Conservation (phyloP, 306 rosid genomes). For the Canavalia ensiformis region DNA sequence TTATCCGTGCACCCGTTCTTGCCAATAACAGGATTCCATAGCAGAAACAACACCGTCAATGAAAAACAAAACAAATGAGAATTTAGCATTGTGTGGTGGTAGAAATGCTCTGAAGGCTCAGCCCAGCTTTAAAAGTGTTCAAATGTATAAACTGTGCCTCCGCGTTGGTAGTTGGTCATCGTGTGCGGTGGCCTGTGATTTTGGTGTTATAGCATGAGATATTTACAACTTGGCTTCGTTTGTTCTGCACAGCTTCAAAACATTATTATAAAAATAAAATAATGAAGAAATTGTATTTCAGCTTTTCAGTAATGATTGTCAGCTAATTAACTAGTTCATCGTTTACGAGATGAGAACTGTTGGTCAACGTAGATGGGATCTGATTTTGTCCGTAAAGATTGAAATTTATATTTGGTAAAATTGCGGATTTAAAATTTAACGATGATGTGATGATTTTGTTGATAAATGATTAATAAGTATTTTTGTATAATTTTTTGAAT, state of each 20-base stretch:
- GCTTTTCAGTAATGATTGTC: not conserved
- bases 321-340: not conserved
- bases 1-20: slow-evolving; percentile 35
- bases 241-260: no score
- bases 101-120: not conserved
- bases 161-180: not conserved
- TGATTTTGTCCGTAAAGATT: no score
- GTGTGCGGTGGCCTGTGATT: not conserved
- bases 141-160: not conserved
- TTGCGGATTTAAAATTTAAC: no score
- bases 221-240: no score
- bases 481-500: no score
- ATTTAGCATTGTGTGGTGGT: not conserved
- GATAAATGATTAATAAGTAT: no score
- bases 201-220: not conserved
- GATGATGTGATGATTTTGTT: no score
- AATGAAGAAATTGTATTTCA: no score
- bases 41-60: not conserved
- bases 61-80: not conserved
- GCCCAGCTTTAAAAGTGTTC: not conserved
- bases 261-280: no score
- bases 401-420: no score
- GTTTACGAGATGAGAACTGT: no score
- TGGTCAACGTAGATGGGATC: no score
- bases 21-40: not conserved